Evolutionary conservation across 129 eudicot species (phyloP).

Genomic region (Pseudognaphalium luteoalbum): DNA sequence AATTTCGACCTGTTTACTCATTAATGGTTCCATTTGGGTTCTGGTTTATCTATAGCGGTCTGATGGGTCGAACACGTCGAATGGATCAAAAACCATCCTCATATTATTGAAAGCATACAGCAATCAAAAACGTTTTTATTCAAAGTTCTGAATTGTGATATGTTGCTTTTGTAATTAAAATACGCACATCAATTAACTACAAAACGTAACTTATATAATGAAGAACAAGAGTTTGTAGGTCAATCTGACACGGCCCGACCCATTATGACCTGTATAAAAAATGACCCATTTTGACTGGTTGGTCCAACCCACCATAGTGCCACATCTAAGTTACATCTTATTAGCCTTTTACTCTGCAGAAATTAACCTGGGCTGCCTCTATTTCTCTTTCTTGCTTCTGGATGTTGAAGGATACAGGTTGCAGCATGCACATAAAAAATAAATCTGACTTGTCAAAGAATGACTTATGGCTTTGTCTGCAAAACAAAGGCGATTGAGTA

Average conservation of each 20-base stretch:
- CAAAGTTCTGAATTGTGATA: neutral
- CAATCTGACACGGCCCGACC: neutral
- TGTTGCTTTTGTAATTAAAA: no score
- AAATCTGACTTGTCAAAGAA: slow-evolving; percentile 85
- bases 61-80: neutral
- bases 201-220: neutral
- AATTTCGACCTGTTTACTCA: neutral
- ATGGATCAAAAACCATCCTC: neutral
- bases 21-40: neutral
- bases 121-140: neutral
- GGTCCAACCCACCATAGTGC: neutral
- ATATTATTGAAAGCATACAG: neutral
- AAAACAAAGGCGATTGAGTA: slow-evolving; percentile 1
- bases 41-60: neutral
- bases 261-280: neutral
- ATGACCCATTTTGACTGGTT: neutral
- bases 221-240: neutral
- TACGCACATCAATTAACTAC: no score
- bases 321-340: neutral
- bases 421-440: slow-evolving; percentile 80
- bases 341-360: neutral
- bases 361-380: slow-evolving; percentile 81
- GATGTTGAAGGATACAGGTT: slow-evolving; percentile 69
- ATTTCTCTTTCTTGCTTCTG: slow-evolving; percentile 76
- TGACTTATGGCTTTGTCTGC: slow-evolving; percentile 83